These are phyloP conservation scores for Colletotrichum sp. DNA, from an alignment of 2,329 filamentous ascomycete species.

Conservation along the genomic window DNA sequence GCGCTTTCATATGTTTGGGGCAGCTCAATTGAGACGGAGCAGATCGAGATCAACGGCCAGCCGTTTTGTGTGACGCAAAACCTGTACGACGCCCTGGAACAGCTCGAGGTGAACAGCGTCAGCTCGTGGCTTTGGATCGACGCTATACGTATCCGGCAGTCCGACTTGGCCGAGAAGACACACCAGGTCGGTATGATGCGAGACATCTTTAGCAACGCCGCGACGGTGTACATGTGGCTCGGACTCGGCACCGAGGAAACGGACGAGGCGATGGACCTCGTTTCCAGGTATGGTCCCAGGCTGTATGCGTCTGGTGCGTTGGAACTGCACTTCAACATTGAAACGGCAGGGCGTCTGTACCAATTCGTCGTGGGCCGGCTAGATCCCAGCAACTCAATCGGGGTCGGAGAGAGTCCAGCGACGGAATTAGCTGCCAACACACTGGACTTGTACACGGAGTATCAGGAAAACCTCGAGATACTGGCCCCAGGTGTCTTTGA, in stretches of 20 bases:
- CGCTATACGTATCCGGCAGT: conserved; percentile 25
- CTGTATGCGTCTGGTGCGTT: neutral
- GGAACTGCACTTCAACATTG: neutral
- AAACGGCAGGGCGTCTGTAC: conserved; percentile 12
- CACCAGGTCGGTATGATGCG: conserved; percentile 23
- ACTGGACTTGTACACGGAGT: conserved; percentile 17
- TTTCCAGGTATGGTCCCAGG: neutral
- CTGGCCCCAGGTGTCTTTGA: neutral
- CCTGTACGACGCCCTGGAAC: neutral
- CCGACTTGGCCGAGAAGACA: conserved; percentile 20
- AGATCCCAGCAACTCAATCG: neutral
- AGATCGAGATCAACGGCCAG: conserved; percentile 1
- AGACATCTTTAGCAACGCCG: conserved; percentile 18
- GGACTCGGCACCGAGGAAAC: neutral
- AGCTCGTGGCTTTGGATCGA: conserved; percentile 24
- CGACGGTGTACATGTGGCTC: conserved; percentile 23
- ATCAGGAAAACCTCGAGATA: neutral
- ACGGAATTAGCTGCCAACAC: neutral
- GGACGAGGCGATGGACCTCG: neutral
- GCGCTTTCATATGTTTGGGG: conserved; percentile 27
- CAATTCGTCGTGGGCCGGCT: neutral
- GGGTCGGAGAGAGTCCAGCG: neutral
- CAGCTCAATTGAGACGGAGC: neutral
- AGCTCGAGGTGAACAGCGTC: neutral
- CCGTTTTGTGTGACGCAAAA: neutral